These are phyloP conservation scores for Gyromitra esculenta DNA, from an alignment of 2,329 filamentous ascomycete species.

Conservation along the genomic window DNA sequence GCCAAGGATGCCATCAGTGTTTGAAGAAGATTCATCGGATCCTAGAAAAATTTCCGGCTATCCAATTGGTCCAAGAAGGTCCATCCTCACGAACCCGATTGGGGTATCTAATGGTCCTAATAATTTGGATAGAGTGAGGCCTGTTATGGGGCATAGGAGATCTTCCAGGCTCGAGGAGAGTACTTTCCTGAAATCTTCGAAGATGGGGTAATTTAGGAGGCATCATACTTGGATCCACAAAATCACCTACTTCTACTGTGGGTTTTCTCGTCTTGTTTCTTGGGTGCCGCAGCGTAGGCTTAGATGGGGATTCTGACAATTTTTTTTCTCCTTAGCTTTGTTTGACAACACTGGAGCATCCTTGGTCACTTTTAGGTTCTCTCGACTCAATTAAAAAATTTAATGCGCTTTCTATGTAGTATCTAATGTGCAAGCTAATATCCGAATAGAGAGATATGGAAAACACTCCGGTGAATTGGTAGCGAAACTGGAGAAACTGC, in stretches of 20 bases:
- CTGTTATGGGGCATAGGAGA: conserved; percentile 17
- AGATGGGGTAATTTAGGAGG: background rate
- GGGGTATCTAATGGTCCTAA: background rate
- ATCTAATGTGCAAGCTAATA: background rate
- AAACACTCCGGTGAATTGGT: background rate
- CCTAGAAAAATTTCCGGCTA: background rate
- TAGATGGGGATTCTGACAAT: background rate
- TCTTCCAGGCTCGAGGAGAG: conserved; percentile 24
- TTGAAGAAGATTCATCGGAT: background rate
- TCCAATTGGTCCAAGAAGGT: background rate
- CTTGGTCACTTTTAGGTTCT: background rate
- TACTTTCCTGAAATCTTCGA: background rate
- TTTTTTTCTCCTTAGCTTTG: background rate
- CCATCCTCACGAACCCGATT: background rate
- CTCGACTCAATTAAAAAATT: background rate
- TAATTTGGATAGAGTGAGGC: background rate
- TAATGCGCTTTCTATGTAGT: background rate
- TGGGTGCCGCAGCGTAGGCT: background rate
- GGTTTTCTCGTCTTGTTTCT: background rate
- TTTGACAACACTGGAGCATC: background rate
- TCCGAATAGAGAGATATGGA: background rate
- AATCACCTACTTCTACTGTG: background rate
- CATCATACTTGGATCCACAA: background rate
- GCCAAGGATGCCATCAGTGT: background rate
- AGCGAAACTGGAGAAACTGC: background rate